Evolutionary conservation across 345 rosid species (phyloP), one percentile per base, ranked within the genome.

Genomic region (Gossypium sturtianum): DNA sequence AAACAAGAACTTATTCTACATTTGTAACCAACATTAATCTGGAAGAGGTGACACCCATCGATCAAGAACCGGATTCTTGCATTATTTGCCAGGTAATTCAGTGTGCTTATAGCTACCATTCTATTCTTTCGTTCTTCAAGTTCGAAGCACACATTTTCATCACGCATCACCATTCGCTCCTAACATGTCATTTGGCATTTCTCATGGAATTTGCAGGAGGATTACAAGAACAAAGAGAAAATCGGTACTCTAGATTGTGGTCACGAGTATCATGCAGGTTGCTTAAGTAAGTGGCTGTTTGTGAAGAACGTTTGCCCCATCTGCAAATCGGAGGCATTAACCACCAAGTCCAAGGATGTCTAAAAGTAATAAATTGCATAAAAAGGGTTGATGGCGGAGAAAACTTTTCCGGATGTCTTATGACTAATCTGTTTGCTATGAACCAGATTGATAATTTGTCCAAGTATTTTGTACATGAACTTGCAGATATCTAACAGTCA

Each of bases 271-370:
- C 98, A 93, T 66, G 87, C 86, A 53, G 86, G 77, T 74, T 93
- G 98, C 86, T 83, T 93, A 86, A 88, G 80, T 89, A 91, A 88
- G 78, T 93, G 98, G 98, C 87, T 93, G 75, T 79, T 82, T 7
- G 81, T 91, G 76, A 93, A 93, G 89, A 93, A 89, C 60, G 83
- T 87, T 19, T 93, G 97, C 79, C 97, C 98, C 23, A 82, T 91
- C 80, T 93, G 98, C 87, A 93, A 93, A 83, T 83, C 89, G 2
- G 90, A 93, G 83, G 98, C 93, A 72, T 74, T 90, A 82, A 84
- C 80, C 72, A 19, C 48, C 20, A 76, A 59, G 27, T 73, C 72
- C 74, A 72, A 74, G 63, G 59, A 72, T 69, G 45, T 57, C 49
- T 41, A 27, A 9, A 58, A 67, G 19, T 7, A 51, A 51, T 52